Evolutionary conservation across 2,329 filamentous ascomycete species (phyloP), one percentile per base, ranked within the genome.

Genomic region (Thielaviopsis populi): DNA sequence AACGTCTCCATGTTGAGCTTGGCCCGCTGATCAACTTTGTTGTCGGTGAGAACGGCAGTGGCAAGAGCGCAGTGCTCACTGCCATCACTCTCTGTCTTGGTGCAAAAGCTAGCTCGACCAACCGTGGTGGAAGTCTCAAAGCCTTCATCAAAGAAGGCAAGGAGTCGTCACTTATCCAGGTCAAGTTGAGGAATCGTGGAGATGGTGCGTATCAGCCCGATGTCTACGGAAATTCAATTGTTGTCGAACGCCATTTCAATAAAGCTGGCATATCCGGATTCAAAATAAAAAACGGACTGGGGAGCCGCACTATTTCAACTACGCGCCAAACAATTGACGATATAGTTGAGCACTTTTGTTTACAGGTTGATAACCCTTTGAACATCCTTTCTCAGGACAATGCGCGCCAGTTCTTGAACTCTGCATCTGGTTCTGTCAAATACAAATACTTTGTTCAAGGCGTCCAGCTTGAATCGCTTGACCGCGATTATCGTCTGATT

Each of bases 21-120:
- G 94, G 94, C 0, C 94, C 94, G 0, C 78, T 96, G 43, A 95
- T 99, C 73, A 99, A 99, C 74, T 99, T 99, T 74, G 91, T 99
- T 67, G 91, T 96, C 63, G 94, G 94, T 17, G 91, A 96, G 73
- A 99, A 99, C 72, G 94, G 94, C 40, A 97, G 92, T 72, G 94
- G 94, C 42, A 99, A 99, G 77, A 99, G 94, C 73, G 94, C 94
- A 2, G 87, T 97, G 15, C 77, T 99, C 33, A 97, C 94, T 0
- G 94, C 91, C 3, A 83, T 99, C 68, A 96, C 91, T 0, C 80
- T 99, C 41, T 97, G 94, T 70, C 79, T 99, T n/a, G 94, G 94
- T 66, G 92, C 89, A 22, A 97, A 96, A 73, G 91, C 94, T 1
- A 89, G 89, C 63, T 84, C 89, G 17, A 97, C 94, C 3, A 97